Evolutionary conservation across 2,329 filamentous ascomycete genomes (phyloP).

Genomic region (Penicillium sclerotiorum): DNA sequence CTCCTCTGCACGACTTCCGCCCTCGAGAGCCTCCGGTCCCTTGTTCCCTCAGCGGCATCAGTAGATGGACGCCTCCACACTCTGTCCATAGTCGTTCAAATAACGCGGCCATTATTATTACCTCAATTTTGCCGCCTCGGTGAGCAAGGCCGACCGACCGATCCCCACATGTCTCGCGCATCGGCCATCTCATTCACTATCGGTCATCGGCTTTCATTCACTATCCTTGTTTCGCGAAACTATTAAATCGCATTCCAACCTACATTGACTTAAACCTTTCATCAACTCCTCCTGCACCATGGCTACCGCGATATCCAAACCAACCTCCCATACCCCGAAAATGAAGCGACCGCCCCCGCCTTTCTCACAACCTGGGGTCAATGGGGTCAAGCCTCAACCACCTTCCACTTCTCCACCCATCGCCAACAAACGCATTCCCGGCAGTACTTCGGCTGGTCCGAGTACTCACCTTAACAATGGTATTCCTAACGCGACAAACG

Average conservation of each 20-base stretch:
- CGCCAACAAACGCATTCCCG: slow-evolving; percentile 59
- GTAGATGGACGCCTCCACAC: slow-evolving; percentile 28
- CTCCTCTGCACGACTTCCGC: slow-evolving; percentile 35
- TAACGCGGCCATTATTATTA: slow-evolving; percentile 21
- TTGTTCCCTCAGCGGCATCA: slow-evolving; percentile 25
- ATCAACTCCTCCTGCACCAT: slow-evolving; percentile 32
- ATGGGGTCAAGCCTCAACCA: slow-evolving; percentile 60
- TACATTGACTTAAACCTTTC: slow-evolving; percentile 23
- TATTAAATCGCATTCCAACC: slow-evolving; percentile 29
- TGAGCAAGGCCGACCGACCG: slow-evolving; percentile 36
- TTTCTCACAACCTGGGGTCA: slow-evolving; percentile 63
- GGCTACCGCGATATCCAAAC: slow-evolving; percentile 50
- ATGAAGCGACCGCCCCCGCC: slow-evolving; percentile 69
- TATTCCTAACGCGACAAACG: slow-evolving; percentile 22
- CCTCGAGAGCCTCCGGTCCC: slow-evolving; percentile 24
- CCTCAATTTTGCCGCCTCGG: slow-evolving; percentile 30
- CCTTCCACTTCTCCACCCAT: slow-evolving; percentile 61
- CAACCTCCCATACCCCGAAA: slow-evolving; percentile 55
- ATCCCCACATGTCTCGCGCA: slow-evolving; percentile 51
- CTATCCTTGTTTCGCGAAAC: slow-evolving; percentile 27
- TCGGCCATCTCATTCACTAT: slow-evolving; percentile 43
- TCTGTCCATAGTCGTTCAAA: slow-evolving; percentile 24
- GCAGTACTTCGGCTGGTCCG: slow-evolving; percentile 38
- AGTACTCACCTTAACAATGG: slow-evolving; percentile 51
- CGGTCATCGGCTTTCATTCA: slow-evolving; percentile 35